phyloP scores from a whole-genome alignment of 306 rosid species.

The Oemleria cerasiformis region DNA sequence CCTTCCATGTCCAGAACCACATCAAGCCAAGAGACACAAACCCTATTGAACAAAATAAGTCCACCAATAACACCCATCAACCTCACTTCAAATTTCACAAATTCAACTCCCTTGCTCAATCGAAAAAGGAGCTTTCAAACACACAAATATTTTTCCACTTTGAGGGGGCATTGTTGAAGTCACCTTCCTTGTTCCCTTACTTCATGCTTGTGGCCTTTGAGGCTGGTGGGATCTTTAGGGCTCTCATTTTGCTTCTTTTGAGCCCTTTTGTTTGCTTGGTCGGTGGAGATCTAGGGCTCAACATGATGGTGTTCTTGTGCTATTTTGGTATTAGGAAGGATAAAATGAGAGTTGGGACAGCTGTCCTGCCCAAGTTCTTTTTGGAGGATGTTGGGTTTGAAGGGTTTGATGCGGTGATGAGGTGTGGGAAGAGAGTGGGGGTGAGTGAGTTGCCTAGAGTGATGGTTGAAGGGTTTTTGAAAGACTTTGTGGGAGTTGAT shows the following conservation, averaged over 20 bases:
- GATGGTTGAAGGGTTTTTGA: slow-evolving; percentile 64
- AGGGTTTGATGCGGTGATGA: slow-evolving; percentile 51
- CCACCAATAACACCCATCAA: slow-evolving; percentile 7
- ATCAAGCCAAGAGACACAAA: slow-evolving; percentile 13
- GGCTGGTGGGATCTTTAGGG: slow-evolving; percentile 58
- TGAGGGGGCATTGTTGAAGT: slow-evolving; percentile 46
- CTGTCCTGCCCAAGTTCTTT: slow-evolving; percentile 70
- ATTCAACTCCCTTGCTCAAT: slow-evolving; percentile 17
- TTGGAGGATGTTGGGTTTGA: slow-evolving; percentile 56
- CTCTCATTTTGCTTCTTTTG: slow-evolving; percentile 43
- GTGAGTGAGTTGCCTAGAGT: slow-evolving; percentile 53
- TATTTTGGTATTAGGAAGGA: slow-evolving; percentile 51
- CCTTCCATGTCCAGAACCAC: slow-evolving; percentile 8
- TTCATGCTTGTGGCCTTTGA: slow-evolving; percentile 80
- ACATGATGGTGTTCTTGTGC: slow-evolving; percentile 55
- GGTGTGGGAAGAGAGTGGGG: slow-evolving; percentile 43
- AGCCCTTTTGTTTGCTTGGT: slow-evolving; percentile 53
- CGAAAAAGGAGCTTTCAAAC: slow-evolving; percentile 16
- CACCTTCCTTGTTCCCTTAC: slow-evolving; percentile 56
- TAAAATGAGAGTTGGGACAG: slow-evolving; percentile 39
- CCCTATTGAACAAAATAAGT: not conserved
- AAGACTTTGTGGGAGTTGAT: slow-evolving; percentile 55
- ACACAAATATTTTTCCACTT: slow-evolving; percentile 42
- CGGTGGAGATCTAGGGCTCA: slow-evolving; percentile 50
- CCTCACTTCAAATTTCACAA: slow-evolving; percentile 20